Base-by-base conservation (phyloP, 768 basidiomycete species). In the Pluteus cervinus region DNA sequence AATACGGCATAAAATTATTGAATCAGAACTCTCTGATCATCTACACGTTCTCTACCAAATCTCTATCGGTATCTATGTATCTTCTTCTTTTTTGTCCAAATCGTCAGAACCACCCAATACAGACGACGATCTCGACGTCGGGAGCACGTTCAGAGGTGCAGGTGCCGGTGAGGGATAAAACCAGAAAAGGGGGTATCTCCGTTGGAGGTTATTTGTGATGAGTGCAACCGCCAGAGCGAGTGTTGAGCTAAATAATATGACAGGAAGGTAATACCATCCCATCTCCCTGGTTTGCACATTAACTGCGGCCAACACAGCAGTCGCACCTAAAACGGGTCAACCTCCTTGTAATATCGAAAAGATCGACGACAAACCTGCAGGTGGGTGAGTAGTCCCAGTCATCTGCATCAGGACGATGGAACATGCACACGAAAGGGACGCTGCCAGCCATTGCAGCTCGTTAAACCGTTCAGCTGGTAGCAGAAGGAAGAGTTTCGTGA, bases 251-350 rank as follows among this genome's bases (percentile, higher is more conserved):
- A 79, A 60, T 8, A 78, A 57, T 32, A 76, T 50, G 29, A 76
- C 63, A 10, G 72, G 72, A 9, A 79, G 56, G 41, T 72, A 69
- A 45, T 73, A 69, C 75, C 73, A 76, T 9, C 66, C 68, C 30
- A 75, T 49, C n/a, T 53, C 44, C 12, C 68, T 51, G 12, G 72
- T 52, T 11, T 69, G 58, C 10, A 56, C 42, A 46, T 65, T 67
- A 18, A 70, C 51, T 2, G 68, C 62, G 14, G 73, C 66, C 7
- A 76, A 56, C 23, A 76, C 57, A 15, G 75, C 73, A 1, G 74
- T 75, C n/a, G 72, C 75, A 40, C 75, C 66, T 68, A 41, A 4
- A 33, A n/a, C 21, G 15, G 21, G 14, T 6, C 10, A 7, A 8
- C 24, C 7, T 31, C 14, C 6, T 17, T 11, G n/a, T 26, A 29